Conservation (phyloP, 2,329 filamentous ascomycete species). For the Trichoderma breve region DNA sequence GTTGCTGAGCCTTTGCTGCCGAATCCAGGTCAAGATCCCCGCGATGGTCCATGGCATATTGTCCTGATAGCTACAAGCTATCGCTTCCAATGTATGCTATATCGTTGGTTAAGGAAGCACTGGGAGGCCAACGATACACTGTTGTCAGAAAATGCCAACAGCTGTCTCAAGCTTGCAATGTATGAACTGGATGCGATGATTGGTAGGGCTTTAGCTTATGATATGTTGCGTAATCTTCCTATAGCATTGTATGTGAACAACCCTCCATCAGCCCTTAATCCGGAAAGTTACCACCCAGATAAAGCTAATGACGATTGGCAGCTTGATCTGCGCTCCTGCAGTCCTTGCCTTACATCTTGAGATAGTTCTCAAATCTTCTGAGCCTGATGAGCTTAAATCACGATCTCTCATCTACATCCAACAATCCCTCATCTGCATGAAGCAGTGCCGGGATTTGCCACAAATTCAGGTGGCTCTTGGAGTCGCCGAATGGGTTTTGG, state of each 20-base stretch:
- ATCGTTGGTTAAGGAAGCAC: neutral
- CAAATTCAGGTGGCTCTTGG: neutral
- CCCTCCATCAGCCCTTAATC: neutral
- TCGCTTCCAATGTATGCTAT: neutral
- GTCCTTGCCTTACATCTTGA: neutral
- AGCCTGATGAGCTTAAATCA: neutral
- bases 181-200: neutral
- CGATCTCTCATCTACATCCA: neutral
- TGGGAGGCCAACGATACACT: neutral
- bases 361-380: neutral
- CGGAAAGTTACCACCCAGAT: neutral
- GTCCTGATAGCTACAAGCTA: neutral
- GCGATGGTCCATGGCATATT: neutral
- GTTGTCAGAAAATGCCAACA: neutral
- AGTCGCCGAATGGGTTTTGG: neutral
- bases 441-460: neutral
- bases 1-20: neutral
- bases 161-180: neutral
- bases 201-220: neutral
- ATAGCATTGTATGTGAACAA: neutral
- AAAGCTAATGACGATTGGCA: neutral
- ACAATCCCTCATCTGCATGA: neutral
- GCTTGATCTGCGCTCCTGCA: neutral
- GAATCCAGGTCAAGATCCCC: neutral
- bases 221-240: neutral